These are phyloP conservation scores for Aspergillus brunneoviolaceus DNA, from an alignment of 2,329 filamentous ascomycete species.

Conservation along the genomic window DNA sequence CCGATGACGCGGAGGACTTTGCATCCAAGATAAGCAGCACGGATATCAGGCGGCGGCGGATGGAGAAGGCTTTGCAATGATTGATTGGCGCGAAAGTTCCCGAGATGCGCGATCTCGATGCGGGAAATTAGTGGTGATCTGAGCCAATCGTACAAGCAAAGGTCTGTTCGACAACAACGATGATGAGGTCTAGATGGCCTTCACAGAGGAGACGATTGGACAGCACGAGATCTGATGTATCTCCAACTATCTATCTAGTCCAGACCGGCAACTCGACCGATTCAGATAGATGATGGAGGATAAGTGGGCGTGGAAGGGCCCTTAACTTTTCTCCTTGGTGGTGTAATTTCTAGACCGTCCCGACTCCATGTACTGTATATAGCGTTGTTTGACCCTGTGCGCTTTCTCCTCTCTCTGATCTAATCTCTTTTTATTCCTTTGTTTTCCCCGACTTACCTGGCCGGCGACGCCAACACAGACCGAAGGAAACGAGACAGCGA, in stretches of 20 bases:
- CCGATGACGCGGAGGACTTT: slow-evolving; percentile 59
- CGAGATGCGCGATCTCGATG: neutral
- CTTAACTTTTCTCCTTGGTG: neutral
- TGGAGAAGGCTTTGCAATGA: slow-evolving; percentile 36
- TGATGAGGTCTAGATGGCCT: neutral
- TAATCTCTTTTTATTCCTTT: neutral
- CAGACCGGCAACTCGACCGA: neutral
- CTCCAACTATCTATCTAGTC: neutral
- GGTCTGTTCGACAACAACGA: neutral
- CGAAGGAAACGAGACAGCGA: neutral
- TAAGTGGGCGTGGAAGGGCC: neutral
- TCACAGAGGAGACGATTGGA: neutral
- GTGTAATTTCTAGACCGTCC: slow-evolving; percentile 2
- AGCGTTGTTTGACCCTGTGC: neutral
- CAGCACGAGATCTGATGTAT: neutral
- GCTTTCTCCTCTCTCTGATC: neutral
- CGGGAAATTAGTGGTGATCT: neutral
- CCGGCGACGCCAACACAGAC: neutral
- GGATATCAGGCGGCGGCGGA: slow-evolving; percentile 64
- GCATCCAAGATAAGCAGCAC: slow-evolving; percentile 89
- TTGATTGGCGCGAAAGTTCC: slow-evolving; percentile 11
- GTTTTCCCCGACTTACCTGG: neutral
- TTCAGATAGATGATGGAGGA: neutral
- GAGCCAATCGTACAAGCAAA: neutral
- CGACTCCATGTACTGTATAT: neutral